Conservation (phyloP, 2,329 filamentous ascomycete species). For the Pyrenophora tritici-repentis region DNA sequence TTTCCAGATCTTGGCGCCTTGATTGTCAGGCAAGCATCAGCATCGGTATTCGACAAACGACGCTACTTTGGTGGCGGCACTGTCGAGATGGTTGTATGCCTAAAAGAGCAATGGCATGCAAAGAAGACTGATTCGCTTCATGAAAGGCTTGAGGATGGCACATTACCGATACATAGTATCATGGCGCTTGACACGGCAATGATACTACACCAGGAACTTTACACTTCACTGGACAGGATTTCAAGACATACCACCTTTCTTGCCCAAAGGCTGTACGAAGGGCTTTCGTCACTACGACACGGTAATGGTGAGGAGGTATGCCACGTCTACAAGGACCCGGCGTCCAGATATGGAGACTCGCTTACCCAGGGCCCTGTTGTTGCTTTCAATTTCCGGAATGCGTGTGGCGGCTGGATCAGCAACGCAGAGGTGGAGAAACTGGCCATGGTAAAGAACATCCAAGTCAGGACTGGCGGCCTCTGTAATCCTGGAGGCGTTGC, state of each 20-base stretch:
- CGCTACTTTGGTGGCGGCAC: slow-evolving; percentile 94
- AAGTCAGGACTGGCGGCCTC: slow-evolving; percentile 83
- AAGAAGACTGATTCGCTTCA: slow-evolving; percentile 74
- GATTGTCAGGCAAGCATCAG: slow-evolving; percentile 75
- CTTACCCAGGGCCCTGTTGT: slow-evolving; percentile 72
- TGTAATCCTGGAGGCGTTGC: slow-evolving; percentile 92
- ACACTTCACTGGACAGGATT: slow-evolving; percentile 70
- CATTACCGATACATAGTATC: slow-evolving; percentile 87
- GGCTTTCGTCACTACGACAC: slow-evolving; percentile 67
- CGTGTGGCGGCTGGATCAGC: slow-evolving; percentile 73
- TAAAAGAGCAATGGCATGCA: slow-evolving; percentile 82
- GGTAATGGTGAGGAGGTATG: slow-evolving; percentile 70
- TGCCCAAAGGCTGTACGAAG: slow-evolving; percentile 61
- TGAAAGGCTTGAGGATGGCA: slow-evolving; percentile 87
- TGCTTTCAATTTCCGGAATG: slow-evolving; percentile 79
- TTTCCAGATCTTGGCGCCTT: slow-evolving; percentile 90
- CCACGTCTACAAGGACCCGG: slow-evolving; percentile 62
- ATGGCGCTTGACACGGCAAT: slow-evolving; percentile 79
- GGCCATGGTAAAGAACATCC: slow-evolving; percentile 75
- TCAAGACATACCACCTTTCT: slow-evolving; percentile 73
- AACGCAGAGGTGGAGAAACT: slow-evolving; percentile 87
- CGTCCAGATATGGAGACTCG: slow-evolving; percentile 51
- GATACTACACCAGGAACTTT: slow-evolving; percentile 69
- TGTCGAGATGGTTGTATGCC: slow-evolving; percentile 82
- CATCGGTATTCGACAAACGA: slow-evolving; percentile 65